Percentiles rank a stretch among this genome's conserved stretches.
These are phyloP conservation scores for Nyssa sinensis DNA, from an alignment of 148 eudicot species.

Conservation along the genomic window DNA sequence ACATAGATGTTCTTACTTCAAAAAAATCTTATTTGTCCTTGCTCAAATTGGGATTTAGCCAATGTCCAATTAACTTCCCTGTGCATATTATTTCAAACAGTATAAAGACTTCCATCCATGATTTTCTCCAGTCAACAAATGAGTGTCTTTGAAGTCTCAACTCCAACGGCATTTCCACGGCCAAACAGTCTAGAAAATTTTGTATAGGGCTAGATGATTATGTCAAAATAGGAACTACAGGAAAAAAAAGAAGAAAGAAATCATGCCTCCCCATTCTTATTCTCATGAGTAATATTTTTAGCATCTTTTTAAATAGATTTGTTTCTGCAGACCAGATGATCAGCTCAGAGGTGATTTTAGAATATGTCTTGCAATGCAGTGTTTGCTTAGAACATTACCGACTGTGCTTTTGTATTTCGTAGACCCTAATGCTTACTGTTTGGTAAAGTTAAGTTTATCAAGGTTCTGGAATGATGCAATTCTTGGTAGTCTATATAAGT, in stretches of 20 bases:
- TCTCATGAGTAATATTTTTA: neutral
- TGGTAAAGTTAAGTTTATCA: neutral
- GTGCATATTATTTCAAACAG: neutral
- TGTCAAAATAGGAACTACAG: neutral
- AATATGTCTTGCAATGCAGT: conserved; percentile 1
- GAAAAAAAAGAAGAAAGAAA: too few species aligned
- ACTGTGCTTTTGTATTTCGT: neutral
- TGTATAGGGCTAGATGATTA: neutral
- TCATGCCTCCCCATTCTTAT: too few species aligned
- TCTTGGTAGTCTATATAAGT: neutral
- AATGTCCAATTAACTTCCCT: neutral
- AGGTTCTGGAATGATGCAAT: neutral
- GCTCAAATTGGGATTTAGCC: neutral
- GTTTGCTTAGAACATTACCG: neutral
- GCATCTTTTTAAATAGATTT: neutral
- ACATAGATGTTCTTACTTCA: neutral
- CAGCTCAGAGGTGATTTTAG: neutral
- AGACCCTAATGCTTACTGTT: neutral
- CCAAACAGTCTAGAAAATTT: neutral
- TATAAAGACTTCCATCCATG: neutral
- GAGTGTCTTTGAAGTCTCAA: neutral
- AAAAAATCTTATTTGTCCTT: neutral
- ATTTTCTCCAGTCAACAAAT: neutral
- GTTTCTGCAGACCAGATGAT: neutral
- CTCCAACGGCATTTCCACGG: neutral